phyloP scores from a whole-genome alignment of 2,329 filamentous ascomycete genomes.

The Pyrenophora graminea region DNA sequence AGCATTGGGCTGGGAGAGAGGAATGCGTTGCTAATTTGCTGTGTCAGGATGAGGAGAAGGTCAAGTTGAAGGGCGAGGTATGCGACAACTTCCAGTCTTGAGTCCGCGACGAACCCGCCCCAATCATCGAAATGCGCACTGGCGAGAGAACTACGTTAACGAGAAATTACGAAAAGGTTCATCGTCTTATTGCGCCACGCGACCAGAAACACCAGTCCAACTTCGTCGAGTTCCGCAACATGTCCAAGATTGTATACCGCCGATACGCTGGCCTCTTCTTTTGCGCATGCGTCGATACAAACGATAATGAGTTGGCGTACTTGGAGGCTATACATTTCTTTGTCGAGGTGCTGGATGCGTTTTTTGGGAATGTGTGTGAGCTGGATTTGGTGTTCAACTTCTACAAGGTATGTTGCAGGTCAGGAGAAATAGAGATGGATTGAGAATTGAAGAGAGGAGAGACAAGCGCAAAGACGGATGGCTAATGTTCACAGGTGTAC shows the following conservation, averaged over 20 bases:
- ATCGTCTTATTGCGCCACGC: conserved; percentile 94
- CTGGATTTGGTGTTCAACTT: conserved; percentile 82
- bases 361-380: conserved; percentile 99
- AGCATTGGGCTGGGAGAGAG: neutral
- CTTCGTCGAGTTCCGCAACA: conserved; percentile 93
- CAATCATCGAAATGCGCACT: neutral
- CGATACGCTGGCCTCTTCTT: conserved; percentile 98
- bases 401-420: conserved; percentile 60
- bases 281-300: conserved; percentile 98
- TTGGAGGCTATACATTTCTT: conserved; percentile 99
- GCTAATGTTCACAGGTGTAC: conserved; percentile 68
- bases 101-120: neutral
- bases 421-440: neutral
- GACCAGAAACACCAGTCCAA: conserved; percentile 99
- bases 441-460: too few relatives aligned
- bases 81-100: conserved; percentile 24
- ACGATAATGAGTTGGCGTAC: conserved; percentile 97
- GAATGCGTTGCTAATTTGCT: conserved; percentile 19
- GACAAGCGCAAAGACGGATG: neutral
- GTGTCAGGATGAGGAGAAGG: conserved; percentile 86
- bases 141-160: neutral
- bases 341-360: conserved; percentile 96
- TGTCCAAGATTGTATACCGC: conserved; percentile 91
- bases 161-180: conserved; percentile 64
- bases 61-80: conserved; percentile 97